These are phyloP conservation scores for Antitrichia curtipendula DNA, from an alignment of 225 moss, liverwort and hornwort genomes.

Conservation along the genomic window DNA sequence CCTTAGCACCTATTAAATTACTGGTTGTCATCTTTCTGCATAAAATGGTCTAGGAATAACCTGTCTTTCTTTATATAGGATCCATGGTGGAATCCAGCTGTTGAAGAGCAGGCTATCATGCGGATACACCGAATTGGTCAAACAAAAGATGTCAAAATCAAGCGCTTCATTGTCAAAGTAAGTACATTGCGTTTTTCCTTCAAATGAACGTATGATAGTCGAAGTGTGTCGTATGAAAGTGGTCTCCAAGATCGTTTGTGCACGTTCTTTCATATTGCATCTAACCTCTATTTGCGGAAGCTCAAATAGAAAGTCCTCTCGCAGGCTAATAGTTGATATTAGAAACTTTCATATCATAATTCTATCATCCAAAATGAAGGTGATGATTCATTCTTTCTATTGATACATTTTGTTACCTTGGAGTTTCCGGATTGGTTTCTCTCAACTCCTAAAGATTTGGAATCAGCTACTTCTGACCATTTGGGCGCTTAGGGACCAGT, in stretches of 20 bases:
- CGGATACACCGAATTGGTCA: conserved; percentile 90
- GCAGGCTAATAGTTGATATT: neutral
- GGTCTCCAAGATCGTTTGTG: neutral
- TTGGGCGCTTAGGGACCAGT: neutral
- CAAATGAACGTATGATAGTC: neutral
- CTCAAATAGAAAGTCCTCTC: neutral
- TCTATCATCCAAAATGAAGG: neutral
- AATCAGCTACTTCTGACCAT: neutral
- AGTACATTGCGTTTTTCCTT: neutral
- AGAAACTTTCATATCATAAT: neutral
- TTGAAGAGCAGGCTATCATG: conserved; percentile 95
- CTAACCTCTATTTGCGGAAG: neutral
- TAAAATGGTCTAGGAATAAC: neutral
- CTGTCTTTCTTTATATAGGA: conserved; percentile 22
- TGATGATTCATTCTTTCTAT: neutral
- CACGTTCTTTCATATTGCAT: neutral
- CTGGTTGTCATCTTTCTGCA: neutral
- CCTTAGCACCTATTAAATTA: neutral
- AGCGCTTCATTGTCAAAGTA: conserved; percentile 79
- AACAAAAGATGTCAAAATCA: conserved; percentile 58
- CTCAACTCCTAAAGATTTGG: neutral
- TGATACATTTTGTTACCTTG: neutral
- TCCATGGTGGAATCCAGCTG: conserved; percentile 98
- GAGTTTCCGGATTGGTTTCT: neutral
- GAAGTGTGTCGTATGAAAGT: neutral